These are phyloP conservation scores for Sphaerostilbella broomeana DNA, from an alignment of 2,329 filamentous ascomycete species.

Conservation along the genomic window DNA sequence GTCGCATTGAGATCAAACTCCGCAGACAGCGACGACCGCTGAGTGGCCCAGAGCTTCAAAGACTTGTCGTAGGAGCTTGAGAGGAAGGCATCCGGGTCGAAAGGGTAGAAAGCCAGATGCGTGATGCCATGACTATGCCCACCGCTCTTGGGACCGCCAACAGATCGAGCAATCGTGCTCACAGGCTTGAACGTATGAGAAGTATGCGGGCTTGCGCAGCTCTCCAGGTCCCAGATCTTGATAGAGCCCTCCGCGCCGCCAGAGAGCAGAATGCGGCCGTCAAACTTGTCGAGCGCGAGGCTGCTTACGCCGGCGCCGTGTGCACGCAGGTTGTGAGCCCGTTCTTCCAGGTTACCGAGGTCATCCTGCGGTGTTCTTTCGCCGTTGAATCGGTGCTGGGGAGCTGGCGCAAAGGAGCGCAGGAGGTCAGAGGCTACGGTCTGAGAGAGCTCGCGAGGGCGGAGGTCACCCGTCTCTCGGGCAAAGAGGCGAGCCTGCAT, in stretches of 20 bases:
- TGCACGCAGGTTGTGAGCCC: slow-evolving; percentile 46
- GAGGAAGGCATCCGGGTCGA: slow-evolving; percentile 68
- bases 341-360: slow-evolving; percentile 20
- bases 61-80: slow-evolving; percentile 73
- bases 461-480: slow-evolving; percentile 64
- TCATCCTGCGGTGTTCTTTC: slow-evolving; percentile 17
- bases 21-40: slow-evolving; percentile 53
- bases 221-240: slow-evolving; percentile 80
- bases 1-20: slow-evolving; percentile 62
- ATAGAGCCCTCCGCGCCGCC: slow-evolving; percentile 81
- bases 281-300: slow-evolving; percentile 73
- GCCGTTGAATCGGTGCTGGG: slow-evolving; percentile 65
- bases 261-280: slow-evolving; percentile 70
- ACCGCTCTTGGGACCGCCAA: slow-evolving; percentile 20
- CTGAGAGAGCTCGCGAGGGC: slow-evolving; percentile 56
- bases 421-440: slow-evolving; percentile 60
- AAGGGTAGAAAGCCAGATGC: slow-evolving; percentile 70
- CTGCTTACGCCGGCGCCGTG: slow-evolving; percentile 75
- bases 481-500: slow-evolving; percentile 74
- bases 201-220: slow-evolving; percentile 38
- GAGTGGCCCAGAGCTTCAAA: slow-evolving; percentile 67
- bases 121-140: slow-evolving; percentile 67
- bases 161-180: slow-evolving; percentile 42
- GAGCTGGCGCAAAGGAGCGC: slow-evolving; percentile 60
- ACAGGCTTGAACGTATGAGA: slow-evolving; percentile 49